Evolutionary conservation across 495 filamentous ascomycete species (phyloP), one percentile per base, ranked within the genome.

Genomic region (Aspergillus mulundensis): DNA sequence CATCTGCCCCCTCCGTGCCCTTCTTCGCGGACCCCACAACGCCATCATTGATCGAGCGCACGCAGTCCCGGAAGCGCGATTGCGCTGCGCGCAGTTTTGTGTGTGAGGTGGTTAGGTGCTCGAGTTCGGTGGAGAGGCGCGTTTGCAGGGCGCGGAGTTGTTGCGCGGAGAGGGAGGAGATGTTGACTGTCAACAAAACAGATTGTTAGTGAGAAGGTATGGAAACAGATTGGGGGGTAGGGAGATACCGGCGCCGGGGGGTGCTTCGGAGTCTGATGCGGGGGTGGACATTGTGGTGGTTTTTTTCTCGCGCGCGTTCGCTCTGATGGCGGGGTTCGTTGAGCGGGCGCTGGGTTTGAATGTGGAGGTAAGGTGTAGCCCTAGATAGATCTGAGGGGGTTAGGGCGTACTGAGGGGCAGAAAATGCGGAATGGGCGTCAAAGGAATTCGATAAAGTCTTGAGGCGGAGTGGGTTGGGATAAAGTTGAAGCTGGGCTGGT

Each of bases 121-220:
- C 88, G 58, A 98, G 84, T 66, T 98, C 94, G 60, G 91, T 85
- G 69, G 95, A 93, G 55, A 98, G 88, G 67, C 95, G 92, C 69
- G 94, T 90, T 75, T 97, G 96, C 40, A 97, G 84, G 40, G 79
- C 74, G 60, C 75, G 79, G 56, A 87, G 78, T 64, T 87, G 73
- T 5, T 66, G 74, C 32, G 77, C 68, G 30, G 80, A 77, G 53
- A 89, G 80, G 28, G 79, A 76, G 36, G 73, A 73, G 45, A 89
- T 77, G 70, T 88, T 85, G 57, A 89, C 86, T 87, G 53, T 25
- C 25, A 28, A 8, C 25, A 8, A 28, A 28, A 28, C 4, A 28
- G 8, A 28, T 28, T 28, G n/a, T n/a, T n/a, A n/a, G n/a, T n/a
- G n/a, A n/a, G n/a, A n/a, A n/a, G n/a, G n/a, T n/a, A n/a, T n/a